Evolutionary conservation across 352 stramenopile species (phyloP), one percentile per base, ranked within the genome.

Genomic region (Blastocystis sp.): DNA sequence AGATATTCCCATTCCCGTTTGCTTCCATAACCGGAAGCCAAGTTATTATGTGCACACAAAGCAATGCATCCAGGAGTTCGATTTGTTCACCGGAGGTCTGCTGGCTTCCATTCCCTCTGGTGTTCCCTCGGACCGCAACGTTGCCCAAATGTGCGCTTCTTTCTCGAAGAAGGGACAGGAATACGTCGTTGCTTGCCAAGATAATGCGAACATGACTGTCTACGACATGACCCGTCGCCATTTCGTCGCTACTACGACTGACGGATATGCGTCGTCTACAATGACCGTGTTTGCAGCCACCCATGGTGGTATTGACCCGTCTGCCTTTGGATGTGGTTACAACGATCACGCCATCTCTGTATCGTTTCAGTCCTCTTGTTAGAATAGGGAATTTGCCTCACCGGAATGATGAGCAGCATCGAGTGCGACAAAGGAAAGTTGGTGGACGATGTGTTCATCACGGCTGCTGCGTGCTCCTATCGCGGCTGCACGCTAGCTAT

Each of bases 11-110:
- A 76, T 85, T 44, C 75, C 75, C 32, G 63, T 75, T 27, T 85
- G 75, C 40, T 85, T 85, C 49, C 46, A 85, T 61, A 49, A 48
- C 40, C n/a, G 75, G 24, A 85, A 85, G 63, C 75, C 75, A 51
- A 75, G 38, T 11, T 85, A 85, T 24, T 85, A 85, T 40, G 75
- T 85, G n/a, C 75, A 85, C 48, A 85, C 75, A 61, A 85, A 76
- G 38, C 57, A 85, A 32, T 72, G 38, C 48, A 76, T 85, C 34
- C 75, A 85, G 63, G 75, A 85, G 38, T 85, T 59, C 40, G 75
- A 85, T 85, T 61, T 85, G 42, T 85, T 85, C 56, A 85, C 75
- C n/a, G 75, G 75, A 56, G 57, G 57, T 29, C 48, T 85, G 38
- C 36, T 85, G 29, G 69, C 75, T 24, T 73, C 75, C 8, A 85